A percentile compares a stretch with the other conserved stretches of the same genome.
Evolutionary conservation across 176 grass and related monocot species (phyloP).

Genomic region (Stipa capillata): DNA sequence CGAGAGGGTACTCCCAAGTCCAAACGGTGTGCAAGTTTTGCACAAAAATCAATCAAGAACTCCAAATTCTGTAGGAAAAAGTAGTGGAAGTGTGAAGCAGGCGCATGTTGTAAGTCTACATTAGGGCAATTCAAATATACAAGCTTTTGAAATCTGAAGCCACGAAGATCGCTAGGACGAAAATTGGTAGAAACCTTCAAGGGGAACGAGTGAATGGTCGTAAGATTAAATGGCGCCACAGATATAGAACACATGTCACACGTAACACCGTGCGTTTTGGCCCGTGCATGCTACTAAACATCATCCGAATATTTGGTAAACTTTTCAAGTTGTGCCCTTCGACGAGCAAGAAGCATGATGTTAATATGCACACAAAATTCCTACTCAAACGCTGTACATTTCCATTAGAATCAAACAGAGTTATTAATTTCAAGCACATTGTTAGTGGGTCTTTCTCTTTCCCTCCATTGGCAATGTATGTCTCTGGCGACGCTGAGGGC

Average conservation of each 20-base stretch:
- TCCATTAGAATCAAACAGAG: slow-evolving; percentile 2
- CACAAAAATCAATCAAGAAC: not conserved
- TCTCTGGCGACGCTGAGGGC: slow-evolving; percentile 65
- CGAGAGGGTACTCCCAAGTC: not conserved
- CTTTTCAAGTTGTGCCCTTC: not conserved
- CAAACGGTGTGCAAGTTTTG: not conserved
- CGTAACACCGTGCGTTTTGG: no score
- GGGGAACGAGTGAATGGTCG: no score
- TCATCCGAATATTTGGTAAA: not conserved
- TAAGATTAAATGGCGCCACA: not conserved
- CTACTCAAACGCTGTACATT: slow-evolving; percentile 18
- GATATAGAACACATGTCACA: no score
- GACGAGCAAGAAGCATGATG: not conserved
- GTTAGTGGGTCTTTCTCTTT: not conserved
- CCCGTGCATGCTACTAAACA: no score
- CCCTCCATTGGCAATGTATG: slow-evolving; percentile 55
- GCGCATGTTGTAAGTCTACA: no score
- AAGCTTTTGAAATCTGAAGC: not conserved
- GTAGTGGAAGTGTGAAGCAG: not conserved
- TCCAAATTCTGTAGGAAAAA: not conserved
- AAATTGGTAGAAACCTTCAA: not conserved
- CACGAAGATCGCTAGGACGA: no score
- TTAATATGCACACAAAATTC: slow-evolving; percentile 1
- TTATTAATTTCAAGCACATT: not conserved
- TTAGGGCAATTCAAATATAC: no score